Conservation (phyloP, 2,329 filamentous ascomycete species). For the Myriosclerotinia scirpicola region DNA sequence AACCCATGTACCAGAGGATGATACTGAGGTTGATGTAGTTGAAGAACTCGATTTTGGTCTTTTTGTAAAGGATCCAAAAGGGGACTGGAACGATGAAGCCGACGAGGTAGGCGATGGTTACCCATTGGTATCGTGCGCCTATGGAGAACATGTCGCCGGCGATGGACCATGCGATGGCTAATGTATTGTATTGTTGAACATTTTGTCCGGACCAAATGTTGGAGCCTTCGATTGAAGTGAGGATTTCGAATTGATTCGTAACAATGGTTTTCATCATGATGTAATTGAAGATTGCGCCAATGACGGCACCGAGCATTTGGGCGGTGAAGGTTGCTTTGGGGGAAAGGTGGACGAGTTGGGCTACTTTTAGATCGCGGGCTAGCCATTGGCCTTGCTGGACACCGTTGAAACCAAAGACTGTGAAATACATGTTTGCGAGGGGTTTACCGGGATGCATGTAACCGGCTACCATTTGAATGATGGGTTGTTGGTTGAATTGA, state of each 20-base stretch:
- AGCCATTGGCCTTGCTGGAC: conserved; percentile 48
- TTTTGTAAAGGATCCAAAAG: conserved; percentile 55
- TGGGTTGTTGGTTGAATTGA: conserved; percentile 48
- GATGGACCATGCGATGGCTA: conserved; percentile 71
- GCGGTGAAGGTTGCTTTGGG: conserved; percentile 43
- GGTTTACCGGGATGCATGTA: conserved; percentile 56
- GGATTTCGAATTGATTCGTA: conserved; percentile 62
- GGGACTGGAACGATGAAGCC: conserved; percentile 61
- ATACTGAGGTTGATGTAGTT: conserved; percentile 67
- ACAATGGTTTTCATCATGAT: conserved; percentile 64
- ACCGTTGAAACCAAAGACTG: conserved; percentile 61
- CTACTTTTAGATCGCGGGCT: conserved; percentile 51
- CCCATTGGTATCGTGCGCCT: conserved; percentile 58
- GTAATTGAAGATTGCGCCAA: conserved; percentile 51
- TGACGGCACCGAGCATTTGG: conserved; percentile 43
- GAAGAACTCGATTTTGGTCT: conserved; percentile 60
- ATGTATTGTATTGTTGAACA: conserved; percentile 60
- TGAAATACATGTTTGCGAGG: conserved; percentile 71
- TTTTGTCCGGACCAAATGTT: conserved; percentile 64
- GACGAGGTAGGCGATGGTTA: conserved; percentile 73
- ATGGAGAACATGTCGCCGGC: conserved; percentile 67
- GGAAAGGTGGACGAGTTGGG: conserved; percentile 49
- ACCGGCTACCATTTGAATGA: conserved; percentile 50
- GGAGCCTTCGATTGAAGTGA: conserved; percentile 58
- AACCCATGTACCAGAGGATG: conserved; percentile 62